Evolutionary conservation across 768 basidiomycete genomes (phyloP).

Genomic region (Tulasnella sp.): DNA sequence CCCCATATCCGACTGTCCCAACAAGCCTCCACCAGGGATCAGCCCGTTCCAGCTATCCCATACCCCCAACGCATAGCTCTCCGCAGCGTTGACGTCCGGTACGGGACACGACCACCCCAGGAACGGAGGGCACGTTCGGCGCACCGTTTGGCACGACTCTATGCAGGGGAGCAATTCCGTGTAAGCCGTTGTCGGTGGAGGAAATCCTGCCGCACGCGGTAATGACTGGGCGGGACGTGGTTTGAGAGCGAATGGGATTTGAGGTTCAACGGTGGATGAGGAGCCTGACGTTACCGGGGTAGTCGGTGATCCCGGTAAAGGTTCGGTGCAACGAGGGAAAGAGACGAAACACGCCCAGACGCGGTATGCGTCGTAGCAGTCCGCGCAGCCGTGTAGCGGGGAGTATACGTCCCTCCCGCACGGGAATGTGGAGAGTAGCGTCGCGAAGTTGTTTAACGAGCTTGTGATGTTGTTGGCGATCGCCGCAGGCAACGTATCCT

Average conservation of each 20-base stretch:
- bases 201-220: conserved; percentile 45
- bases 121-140: conserved; percentile 70
- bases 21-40: conserved; percentile 37
- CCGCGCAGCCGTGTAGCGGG: conserved; percentile 63
- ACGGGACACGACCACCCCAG: conserved; percentile 63
- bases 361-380: conserved; percentile 66
- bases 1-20: neutral
- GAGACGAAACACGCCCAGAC: conserved; percentile 69
- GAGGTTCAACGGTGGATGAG: conserved; percentile 22
- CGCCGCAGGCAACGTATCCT: conserved; percentile 38
- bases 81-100: conserved; percentile 49
- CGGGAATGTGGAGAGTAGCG: conserved; percentile 58
- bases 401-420: conserved; percentile 79
- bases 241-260: conserved; percentile 7
- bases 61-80: conserved; percentile 70
- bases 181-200: conserved; percentile 43
- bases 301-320: neutral
- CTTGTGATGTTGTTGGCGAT: conserved; percentile 48
- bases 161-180: conserved; percentile 66
- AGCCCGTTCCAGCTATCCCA: conserved; percentile 49
- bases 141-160: conserved; percentile 64
- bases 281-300: neutral
- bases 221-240: neutral
- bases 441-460: conserved; percentile 66
- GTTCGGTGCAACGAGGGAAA: conserved; percentile 68